Percentiles rank a stretch among this genome's conserved stretches.
Evolutionary conservation across 108 stramenopile species (phyloP).

Genomic region (Cyclotella kingstonii): DNA sequence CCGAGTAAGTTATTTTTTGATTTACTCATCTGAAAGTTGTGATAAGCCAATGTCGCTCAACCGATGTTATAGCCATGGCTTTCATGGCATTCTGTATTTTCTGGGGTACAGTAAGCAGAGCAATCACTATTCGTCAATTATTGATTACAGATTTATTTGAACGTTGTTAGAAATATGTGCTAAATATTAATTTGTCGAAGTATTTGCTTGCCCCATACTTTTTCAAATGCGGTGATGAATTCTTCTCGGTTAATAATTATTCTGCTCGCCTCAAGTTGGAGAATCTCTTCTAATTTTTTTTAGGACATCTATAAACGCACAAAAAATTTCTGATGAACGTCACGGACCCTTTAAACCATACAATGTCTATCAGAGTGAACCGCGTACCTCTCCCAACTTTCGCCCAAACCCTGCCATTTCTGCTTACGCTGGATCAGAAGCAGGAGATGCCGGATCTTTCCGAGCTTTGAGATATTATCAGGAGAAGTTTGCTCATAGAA

Average conservation of each 20-base stretch:
- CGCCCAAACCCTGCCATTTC: constrained; percentile 53
- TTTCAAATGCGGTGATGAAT: no score
- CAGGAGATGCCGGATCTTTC: constrained; percentile 53
- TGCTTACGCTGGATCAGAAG: constrained; percentile 50
- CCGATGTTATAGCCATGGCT: neutral
- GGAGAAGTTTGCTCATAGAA: constrained; percentile 46
- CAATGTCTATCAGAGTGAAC: constrained; percentile 46
- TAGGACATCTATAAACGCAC: constrained; percentile 59
- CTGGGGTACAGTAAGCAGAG: no score
- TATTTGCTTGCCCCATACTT: no score
- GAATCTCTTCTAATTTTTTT: neutral
- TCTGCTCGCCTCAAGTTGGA: neutral
- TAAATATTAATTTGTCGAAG: no score
- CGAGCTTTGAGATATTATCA: constrained; percentile 54
- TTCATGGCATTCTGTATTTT: no score
- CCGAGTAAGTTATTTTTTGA: constrained; percentile 14
- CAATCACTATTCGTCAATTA: no score
- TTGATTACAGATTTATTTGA: no score
- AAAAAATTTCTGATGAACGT: constrained; percentile 62
- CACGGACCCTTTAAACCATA: constrained; percentile 45
- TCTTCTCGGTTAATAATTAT: neutral
- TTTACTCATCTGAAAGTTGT: neutral
- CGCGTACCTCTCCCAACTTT: constrained; percentile 44
- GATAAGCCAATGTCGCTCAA: neutral
- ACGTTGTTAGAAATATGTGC: no score